A percentile compares a stretch with the other conserved stretches of the same genome.
Evolutionary conservation across 1,284 basidiomycete species (phyloP).

Genomic region (Laetiporus sulphureus): DNA sequence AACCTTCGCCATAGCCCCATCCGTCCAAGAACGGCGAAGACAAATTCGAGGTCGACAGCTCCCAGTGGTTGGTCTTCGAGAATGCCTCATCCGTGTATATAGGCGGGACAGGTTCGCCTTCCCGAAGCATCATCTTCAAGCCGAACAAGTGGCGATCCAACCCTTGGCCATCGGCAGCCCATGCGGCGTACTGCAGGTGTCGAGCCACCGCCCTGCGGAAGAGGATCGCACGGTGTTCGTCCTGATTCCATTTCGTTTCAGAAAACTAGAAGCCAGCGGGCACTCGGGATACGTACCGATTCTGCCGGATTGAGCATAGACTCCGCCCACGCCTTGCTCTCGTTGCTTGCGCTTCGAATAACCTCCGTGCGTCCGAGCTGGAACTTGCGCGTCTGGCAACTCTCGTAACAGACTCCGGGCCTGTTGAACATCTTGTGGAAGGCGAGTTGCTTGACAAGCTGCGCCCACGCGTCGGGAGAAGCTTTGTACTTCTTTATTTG

Average conservation of each 20-base stretch:
- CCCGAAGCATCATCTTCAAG: slow-evolving; percentile 76
- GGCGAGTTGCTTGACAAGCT: slow-evolving; percentile 94
- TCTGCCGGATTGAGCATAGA: slow-evolving; percentile 71
- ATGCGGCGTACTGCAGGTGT: slow-evolving; percentile 83
- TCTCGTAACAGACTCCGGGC: slow-evolving; percentile 88
- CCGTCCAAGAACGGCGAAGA: slow-evolving; percentile 82
- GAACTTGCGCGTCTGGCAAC: slow-evolving; percentile 91
- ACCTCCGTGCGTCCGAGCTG: slow-evolving; percentile 92
- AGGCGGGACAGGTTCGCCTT: slow-evolving; percentile 72
- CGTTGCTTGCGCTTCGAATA: slow-evolving; percentile 79
- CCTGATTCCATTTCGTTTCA: slow-evolving; percentile 27
- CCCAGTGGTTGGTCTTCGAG: slow-evolving; percentile 78
- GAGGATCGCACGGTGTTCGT: slow-evolving; percentile 57
- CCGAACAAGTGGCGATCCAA: slow-evolving; percentile 97
- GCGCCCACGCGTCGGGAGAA: slow-evolving; percentile 93
- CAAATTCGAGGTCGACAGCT: slow-evolving; percentile 87
- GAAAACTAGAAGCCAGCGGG: slow-evolving; percentile 16
- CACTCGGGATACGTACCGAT: slow-evolving; percentile 34
- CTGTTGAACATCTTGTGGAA: slow-evolving; percentile 83
- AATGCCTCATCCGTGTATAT: slow-evolving; percentile 81
- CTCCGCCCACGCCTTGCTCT: slow-evolving; percentile 83
- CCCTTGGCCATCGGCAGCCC: slow-evolving; percentile 92
- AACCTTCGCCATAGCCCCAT: slow-evolving; percentile 97
- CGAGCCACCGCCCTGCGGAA: slow-evolving; percentile 78
- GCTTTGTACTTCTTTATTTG: slow-evolving; percentile 85